Base-by-base conservation (phyloP, 1,139 yeast species). In the Kurtzmaniella natalensis region DNA sequence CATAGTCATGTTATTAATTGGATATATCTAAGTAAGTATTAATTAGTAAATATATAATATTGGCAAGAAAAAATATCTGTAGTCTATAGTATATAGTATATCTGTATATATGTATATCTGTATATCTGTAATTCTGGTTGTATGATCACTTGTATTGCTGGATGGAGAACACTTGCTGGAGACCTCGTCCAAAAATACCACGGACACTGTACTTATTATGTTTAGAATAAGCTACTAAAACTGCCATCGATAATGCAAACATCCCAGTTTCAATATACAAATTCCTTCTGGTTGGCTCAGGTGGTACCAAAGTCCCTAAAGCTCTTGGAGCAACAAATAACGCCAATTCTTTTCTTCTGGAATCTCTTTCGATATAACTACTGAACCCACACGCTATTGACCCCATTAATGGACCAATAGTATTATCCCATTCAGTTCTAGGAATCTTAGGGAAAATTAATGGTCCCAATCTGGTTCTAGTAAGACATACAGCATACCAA, bases 401-500 rank as follows among this genome's bases (percentile, higher is more conserved):
- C 0, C 69, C 69, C 6, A 50, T 45, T 5, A 57, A 37, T 7
- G 63, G 63, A 5, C 50, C 61, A 17, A 52, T 46, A 3, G 64
- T 59, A 24, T 46, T 48, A 40, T 62, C 69, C 53, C 57, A 62
- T 15, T 46, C 34, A 0, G 53, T 47, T 19, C 33, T 37, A 5
- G 66, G 61, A 1, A 51, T 47, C 2, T 45, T 35, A 3, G 69
- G 68, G 37, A 61, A 57, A 8, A 61, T 31, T 15, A 38, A 38
- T 1, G 68, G 68, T 4, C 56, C 38, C 8, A 60, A 33, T 33
- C 68, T 43, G 11, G 52, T 54, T 37, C 69, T 46, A 3, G 58
- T 53, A 31, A 61, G 50, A 43, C 69, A 62, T 10, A 61, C 69
- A 2, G 60, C 63, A 37, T 62, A 62, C 69, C 69, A 62, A 39